Conservation (phyloP, 2,329 filamentous ascomycete genomes). For the Phyllosticta paracitricarpa region DNA sequence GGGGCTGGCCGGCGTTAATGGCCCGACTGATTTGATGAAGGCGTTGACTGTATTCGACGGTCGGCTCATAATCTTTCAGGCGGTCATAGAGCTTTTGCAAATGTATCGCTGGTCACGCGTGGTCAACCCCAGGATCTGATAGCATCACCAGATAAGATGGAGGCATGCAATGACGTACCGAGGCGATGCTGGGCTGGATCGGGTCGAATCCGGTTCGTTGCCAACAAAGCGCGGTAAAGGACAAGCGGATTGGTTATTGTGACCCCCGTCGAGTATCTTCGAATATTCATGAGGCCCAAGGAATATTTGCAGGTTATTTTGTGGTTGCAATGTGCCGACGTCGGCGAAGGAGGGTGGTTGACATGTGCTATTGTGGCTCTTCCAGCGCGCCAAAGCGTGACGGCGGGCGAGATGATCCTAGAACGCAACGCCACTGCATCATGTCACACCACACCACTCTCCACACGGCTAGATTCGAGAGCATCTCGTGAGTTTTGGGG, state of each 20-base stretch:
- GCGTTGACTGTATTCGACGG: constrained; percentile 56
- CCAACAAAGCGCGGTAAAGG: constrained; percentile 62
- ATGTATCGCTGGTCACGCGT: constrained; percentile 52
- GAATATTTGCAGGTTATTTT: background rate
- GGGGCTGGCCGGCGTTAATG: constrained; percentile 23
- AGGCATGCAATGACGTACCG: constrained; percentile 16
- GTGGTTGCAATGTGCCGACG: constrained; percentile 1
- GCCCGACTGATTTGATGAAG: constrained; percentile 49
- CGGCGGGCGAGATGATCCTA: background rate
- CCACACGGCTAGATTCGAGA: background rate
- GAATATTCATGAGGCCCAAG: constrained; percentile 4
- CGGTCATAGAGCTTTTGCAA: constrained; percentile 66
- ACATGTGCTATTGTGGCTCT: constrained; percentile 4
- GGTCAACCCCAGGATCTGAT: background rate
- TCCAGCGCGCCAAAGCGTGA: background rate
- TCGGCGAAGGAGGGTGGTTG: constrained; percentile 4
- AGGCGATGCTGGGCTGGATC: constrained; percentile 64
- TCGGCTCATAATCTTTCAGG: constrained; percentile 69
- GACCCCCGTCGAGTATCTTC: constrained; percentile 24
- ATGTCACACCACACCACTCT: background rate
- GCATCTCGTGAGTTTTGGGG: too few species aligned
- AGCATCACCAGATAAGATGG: background rate
- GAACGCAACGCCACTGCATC: background rate
- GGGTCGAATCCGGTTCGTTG: constrained; percentile 55
- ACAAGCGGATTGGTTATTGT: constrained; percentile 59